Conservation (phyloP, 2,329 filamentous ascomycete genomes). For the Verticillium nubilum region DNA sequence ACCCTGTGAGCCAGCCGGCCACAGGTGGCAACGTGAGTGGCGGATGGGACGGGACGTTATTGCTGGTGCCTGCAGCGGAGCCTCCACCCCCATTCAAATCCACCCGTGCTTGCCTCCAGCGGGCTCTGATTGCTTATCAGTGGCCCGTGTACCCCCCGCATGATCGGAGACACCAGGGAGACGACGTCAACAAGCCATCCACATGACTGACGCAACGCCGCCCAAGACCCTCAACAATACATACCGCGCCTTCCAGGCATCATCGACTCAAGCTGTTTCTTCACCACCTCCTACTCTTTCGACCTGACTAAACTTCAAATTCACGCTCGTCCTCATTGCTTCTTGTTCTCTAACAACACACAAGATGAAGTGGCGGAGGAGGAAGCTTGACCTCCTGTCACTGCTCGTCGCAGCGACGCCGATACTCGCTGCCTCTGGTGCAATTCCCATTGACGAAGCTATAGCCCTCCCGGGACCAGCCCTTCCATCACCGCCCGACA, state of each 20-base stretch:
- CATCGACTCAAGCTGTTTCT: not conserved
- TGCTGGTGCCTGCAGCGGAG: not conserved
- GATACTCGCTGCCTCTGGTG: not conserved
- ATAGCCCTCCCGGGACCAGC: conserved; percentile 33
- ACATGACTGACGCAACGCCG: not conserved
- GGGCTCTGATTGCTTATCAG: not conserved
- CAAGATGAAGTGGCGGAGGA: not conserved
- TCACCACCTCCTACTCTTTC: not conserved
- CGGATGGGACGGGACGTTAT: too few relatives aligned
- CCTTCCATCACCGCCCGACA: conserved; percentile 28
- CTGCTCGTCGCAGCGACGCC: not conserved
- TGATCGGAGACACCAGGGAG: not conserved
- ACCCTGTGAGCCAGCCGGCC: not conserved
- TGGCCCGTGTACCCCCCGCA: not conserved
- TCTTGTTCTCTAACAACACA: not conserved
- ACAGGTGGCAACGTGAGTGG: not conserved
- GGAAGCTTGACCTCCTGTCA: not conserved
- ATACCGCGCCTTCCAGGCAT: not conserved
- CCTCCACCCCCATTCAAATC: not conserved
- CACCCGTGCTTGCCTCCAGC: not conserved
- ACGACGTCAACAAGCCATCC: conserved; percentile 1
- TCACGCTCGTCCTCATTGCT: not conserved
- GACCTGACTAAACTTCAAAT: not conserved
- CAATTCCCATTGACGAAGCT: conserved; percentile 31
- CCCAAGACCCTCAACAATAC: not conserved